Conservation (phyloP, 164 flowering plant genomes). For the Litsea cubeba region DNA sequence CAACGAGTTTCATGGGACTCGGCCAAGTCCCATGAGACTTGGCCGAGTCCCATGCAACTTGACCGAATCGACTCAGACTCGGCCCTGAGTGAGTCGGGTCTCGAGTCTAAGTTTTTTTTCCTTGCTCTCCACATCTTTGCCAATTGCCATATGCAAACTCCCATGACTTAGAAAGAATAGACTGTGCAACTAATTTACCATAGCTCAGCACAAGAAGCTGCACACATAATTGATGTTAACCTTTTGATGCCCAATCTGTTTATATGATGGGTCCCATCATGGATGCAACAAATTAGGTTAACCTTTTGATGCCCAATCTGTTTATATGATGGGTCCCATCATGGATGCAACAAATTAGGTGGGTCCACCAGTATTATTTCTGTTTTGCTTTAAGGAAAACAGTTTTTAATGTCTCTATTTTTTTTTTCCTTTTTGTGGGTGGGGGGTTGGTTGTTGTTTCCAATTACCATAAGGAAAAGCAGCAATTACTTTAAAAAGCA, state of each 20-base stretch:
- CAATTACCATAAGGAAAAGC: not conserved
- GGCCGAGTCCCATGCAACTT: too few relatives aligned
- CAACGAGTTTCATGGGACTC: too few relatives aligned
- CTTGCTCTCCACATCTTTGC: not conserved
- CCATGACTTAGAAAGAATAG: not conserved
- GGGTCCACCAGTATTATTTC: too few relatives aligned
- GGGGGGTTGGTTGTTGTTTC: too few relatives aligned
- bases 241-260: not conserved
- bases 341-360: not conserved
- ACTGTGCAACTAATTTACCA: not conserved
- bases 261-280: not conserved
- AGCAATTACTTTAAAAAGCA: conserved; percentile 29
- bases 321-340: not conserved
- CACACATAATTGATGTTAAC: not conserved
- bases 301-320: not conserved
- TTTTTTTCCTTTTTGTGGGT: too few relatives aligned
- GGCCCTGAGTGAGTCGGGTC: too few relatives aligned
- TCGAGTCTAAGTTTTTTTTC: too few relatives aligned
- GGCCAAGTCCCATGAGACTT: too few relatives aligned
- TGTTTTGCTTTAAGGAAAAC: not conserved
- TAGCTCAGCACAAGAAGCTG: not conserved
- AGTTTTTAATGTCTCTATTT: not conserved
- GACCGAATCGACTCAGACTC: too few relatives aligned
- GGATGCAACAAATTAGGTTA: too few relatives aligned
- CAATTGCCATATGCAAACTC: not conserved